These are phyloP conservation scores for Umbelopsis isabellina DNA, from an alignment of 192 early-diverging fungal species.

Conservation along the genomic window DNA sequence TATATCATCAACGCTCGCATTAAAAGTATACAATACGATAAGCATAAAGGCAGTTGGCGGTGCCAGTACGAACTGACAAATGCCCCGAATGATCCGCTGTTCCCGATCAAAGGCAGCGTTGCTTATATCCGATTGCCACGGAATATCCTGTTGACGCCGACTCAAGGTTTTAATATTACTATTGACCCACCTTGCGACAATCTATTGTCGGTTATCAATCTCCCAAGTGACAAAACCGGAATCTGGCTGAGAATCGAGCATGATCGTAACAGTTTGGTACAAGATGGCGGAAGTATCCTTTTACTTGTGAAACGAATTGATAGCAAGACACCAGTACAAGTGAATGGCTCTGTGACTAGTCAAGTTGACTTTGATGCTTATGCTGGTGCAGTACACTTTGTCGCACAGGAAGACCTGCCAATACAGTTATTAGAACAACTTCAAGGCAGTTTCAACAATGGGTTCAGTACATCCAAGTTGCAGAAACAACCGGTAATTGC, in stretches of 20 bases:
- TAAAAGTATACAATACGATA: conserved; percentile 26
- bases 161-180: conserved; percentile 39
- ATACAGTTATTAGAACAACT: conserved; percentile 27
- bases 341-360: conserved; percentile 38
- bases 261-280: conserved; percentile 43
- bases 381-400: conserved; percentile 34
- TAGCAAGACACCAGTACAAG: conserved; percentile 13
- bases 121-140: conserved; percentile 47
- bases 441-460: conserved; percentile 33
- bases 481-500: conserved; percentile 26
- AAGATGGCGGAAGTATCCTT: conserved; percentile 48
- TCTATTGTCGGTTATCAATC: background rate
- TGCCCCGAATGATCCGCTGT: background rate
- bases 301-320: conserved; percentile 42
- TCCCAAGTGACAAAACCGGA: conserved; percentile 50
- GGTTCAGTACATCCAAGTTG: conserved; percentile 22
- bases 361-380: conserved; percentile 31
- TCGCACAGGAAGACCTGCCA: conserved; percentile 33
- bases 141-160: conserved; percentile 30
- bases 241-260: conserved; percentile 49
- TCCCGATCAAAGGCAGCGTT: background rate
- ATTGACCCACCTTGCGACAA: conserved; percentile 49
- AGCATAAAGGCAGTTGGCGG: conserved; percentile 31
- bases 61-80: conserved; percentile 29
- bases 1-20: conserved; percentile 18